Evolutionary conservation across 1,139 yeast species (phyloP), one percentile per base, ranked within the genome.

Genomic region (Taiozyma sp.): DNA sequence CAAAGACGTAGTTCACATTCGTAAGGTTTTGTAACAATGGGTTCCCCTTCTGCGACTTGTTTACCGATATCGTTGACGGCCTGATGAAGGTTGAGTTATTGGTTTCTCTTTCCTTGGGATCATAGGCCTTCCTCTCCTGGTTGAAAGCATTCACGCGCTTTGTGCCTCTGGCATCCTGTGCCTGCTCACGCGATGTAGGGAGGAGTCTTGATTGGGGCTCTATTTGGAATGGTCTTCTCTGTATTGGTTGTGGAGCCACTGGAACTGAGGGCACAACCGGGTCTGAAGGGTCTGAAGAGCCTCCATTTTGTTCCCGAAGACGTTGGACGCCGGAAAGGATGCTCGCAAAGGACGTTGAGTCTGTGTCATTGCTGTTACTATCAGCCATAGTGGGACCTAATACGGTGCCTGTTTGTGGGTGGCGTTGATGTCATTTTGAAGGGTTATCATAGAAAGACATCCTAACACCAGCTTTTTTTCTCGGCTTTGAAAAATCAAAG

Each of bases 271-370:
- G 23, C 1, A 34, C 28, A 4, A 19, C 32, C 39, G n/a, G 49
- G 48, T 12, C 44, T 51, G 14, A 61, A 66, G n/a, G 48, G 48
- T 9, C 44, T 51, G 14, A 61, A 66, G 70, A 83, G 74, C 48
- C 76, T 2, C 28, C 14, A 16, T 43, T 44, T 19, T 50, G 49
- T 7, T 45, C 53, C 12, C 62, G 66, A 70, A 83, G 74, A 48
- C 76, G 74, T 61, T 78, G 72, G 2, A 82, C 87, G 22, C 85
- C 86, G 2, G 83, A 87, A 45, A 83, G 64, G 41, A 84, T 80
- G 61, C 85, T 80, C 45, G 83, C 79, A 65, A 83, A 83, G 1
- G 89, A 83, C 2, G 84, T 76, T 1, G 84, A 69, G 58, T 58
- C 66, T 54, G 48, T 23, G 36, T 28, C 23, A n/a, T 32, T 32